These are phyloP conservation scores for Nitzschia sp. DNA, from an alignment of 108 stramenopile genomes.

Conservation along the genomic window DNA sequence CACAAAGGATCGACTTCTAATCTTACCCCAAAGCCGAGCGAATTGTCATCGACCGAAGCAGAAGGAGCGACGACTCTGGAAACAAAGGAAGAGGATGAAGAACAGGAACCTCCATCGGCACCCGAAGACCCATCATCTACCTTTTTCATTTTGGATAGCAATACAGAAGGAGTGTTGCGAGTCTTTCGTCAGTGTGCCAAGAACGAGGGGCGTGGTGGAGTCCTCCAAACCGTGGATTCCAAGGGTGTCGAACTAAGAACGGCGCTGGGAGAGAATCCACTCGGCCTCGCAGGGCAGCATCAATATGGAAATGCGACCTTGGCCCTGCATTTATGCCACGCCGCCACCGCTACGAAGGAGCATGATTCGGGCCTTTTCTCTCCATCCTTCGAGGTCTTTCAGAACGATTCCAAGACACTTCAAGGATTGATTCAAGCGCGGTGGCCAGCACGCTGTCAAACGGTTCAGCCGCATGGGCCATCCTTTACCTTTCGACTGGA, in stretches of 20 bases:
- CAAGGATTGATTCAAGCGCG: constrained; percentile 47
- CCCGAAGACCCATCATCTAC: neutral
- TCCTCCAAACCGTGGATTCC: constrained; percentile 25
- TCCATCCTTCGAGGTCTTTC: neutral
- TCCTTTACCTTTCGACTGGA: constrained; percentile 45
- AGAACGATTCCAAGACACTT: neutral
- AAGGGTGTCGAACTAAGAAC: constrained; percentile 18
- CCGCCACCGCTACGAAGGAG: constrained; percentile 9
- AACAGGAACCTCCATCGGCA: neutral
- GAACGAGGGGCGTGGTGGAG: constrained; percentile 32
- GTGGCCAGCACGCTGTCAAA: constrained; percentile 88
- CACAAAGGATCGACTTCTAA: constrained; percentile 38
- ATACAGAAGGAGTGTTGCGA: constrained; percentile 16
- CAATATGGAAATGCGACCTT: constrained; percentile 77
- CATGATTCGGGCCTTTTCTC: neutral
- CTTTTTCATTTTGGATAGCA: constrained; percentile 38
- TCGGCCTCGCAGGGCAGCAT: constrained; percentile 64
- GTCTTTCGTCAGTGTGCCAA: constrained; percentile 39
- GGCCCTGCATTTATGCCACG: constrained; percentile 61
- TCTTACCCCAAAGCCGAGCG: constrained; percentile 9
- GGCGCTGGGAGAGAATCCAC: constrained; percentile 17
- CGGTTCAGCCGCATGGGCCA: constrained; percentile 7
- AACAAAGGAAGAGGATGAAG: neutral
- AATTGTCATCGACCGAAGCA: neutral
- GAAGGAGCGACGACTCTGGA: neutral